phyloP scores from a whole-genome alignment of 352 stramenopile genomes.

The Saprolegnia diclina region DNA sequence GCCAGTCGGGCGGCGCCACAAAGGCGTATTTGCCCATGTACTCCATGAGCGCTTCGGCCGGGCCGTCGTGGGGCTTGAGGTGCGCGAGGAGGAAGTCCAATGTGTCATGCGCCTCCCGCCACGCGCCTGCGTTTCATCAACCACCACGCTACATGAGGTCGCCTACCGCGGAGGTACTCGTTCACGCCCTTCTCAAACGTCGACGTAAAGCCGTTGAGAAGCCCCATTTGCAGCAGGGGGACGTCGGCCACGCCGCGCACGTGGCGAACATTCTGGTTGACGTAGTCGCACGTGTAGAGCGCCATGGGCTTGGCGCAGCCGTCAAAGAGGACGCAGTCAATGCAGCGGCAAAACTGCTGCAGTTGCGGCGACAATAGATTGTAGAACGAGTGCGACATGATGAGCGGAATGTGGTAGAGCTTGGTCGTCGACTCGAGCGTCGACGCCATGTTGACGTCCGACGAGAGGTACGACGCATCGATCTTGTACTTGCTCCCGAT shows the following conservation, averaged over 20 bases:
- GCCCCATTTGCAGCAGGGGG: constrained; percentile 26
- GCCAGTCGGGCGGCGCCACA: constrained; percentile 45
- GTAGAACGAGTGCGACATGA: constrained; percentile 69
- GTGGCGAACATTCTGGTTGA: constrained; percentile 27
- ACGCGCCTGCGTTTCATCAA: constrained; percentile 37
- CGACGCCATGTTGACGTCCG: constrained; percentile 86
- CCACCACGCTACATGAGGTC: not conserved
- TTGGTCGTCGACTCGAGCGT: constrained; percentile 76
- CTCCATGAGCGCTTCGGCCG: constrained; percentile 46
- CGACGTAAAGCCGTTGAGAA: constrained; percentile 43
- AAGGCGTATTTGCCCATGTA: constrained; percentile 49
- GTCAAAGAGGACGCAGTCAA: constrained; percentile 84
- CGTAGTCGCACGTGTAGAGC: constrained; percentile 48
- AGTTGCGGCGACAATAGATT: constrained; percentile 55
- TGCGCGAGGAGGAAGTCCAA: constrained; percentile 60
- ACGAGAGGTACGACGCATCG: constrained; percentile 85
- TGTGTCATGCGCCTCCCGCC: constrained; percentile 38
- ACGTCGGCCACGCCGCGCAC: constrained; percentile 17
- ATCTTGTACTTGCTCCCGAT: constrained; percentile 88
- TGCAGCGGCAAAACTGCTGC: constrained; percentile 47
- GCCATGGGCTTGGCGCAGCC: constrained; percentile 54
- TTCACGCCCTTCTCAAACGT: constrained; percentile 54
- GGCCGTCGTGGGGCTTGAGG: constrained; percentile 51
- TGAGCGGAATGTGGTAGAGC: constrained; percentile 68
- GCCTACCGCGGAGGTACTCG: constrained; percentile 45